Evolutionary conservation across 495 filamentous ascomycete genomes (phyloP).

Genomic region (Filosporella fistucella): DNA sequence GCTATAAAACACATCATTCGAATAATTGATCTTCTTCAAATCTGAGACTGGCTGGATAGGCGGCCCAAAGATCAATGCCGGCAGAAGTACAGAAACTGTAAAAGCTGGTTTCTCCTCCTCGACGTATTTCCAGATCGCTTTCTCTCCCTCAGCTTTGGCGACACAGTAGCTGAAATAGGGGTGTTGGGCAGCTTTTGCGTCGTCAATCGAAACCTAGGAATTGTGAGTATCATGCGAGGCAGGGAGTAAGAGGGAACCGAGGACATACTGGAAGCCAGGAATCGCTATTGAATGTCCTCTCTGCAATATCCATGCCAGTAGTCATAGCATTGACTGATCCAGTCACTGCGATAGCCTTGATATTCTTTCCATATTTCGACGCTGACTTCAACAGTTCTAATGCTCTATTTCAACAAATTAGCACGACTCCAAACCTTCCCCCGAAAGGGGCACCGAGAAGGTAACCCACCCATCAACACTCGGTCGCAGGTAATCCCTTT

Average conservation of each 20-base stretch:
- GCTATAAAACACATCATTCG: constrained; percentile 26
- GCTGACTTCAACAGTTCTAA: constrained; percentile 26
- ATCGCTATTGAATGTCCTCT: constrained; percentile 24
- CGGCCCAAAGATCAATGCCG: constrained; percentile 20
- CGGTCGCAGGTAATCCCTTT: constrained; percentile 14
- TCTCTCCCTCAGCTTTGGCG: constrained; percentile 32
- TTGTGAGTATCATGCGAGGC: not conserved
- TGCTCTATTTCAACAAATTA: constrained; percentile 1
- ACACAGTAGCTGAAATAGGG: constrained; percentile 30
- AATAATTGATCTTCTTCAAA: constrained; percentile 29
- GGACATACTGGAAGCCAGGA: constrained; percentile 24
- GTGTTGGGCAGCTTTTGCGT: constrained; percentile 24
- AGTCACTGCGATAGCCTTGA: constrained; percentile 33
- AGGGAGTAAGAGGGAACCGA: not conserved
- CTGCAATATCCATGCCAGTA: constrained; percentile 25
- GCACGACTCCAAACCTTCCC: not conserved
- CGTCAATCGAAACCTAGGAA: constrained; percentile 21
- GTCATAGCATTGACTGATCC: constrained; percentile 31
- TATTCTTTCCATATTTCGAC: constrained; percentile 18
- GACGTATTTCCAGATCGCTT: constrained; percentile 35
- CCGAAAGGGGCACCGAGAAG: not conserved
- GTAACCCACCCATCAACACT: constrained; percentile 23
- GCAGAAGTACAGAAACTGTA: constrained; percentile 33
- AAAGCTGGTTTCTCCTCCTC: constrained; percentile 28
- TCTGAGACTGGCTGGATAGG: constrained; percentile 26